Percentiles rank a stretch among this genome's conserved stretches.
These are phyloP conservation scores for Platanus orientalis DNA, from an alignment of 164 flowering plant species.

Conservation along the genomic window DNA sequence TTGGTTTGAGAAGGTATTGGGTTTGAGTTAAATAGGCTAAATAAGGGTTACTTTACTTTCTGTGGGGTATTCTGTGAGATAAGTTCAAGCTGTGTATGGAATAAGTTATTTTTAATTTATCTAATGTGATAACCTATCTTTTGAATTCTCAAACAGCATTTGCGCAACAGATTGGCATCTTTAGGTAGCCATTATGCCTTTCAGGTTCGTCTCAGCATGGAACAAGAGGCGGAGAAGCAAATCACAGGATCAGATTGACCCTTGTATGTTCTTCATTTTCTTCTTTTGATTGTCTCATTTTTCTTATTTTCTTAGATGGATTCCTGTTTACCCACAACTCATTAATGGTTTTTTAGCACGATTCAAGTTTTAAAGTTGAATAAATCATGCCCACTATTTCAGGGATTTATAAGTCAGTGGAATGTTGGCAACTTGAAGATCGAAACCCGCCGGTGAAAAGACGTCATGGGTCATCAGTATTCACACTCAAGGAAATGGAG, in stretches of 20 bases:
- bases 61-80: neutral
- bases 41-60: neutral
- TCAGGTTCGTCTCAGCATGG: slow-evolving; percentile 73
- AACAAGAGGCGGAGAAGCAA: slow-evolving; percentile 73
- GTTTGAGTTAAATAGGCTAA: neutral
- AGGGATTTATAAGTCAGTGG: slow-evolving; percentile 63
- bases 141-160: neutral
- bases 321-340: neutral
- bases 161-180: neutral
- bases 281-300: neutral
- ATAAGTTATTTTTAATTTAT: slow-evolving; percentile 2
- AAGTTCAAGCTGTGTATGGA: neutral
- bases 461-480: slow-evolving; percentile 55
- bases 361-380: neutral
- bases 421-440: slow-evolving; percentile 54
- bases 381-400: slow-evolving; percentile 6
- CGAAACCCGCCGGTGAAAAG: slow-evolving; percentile 38
- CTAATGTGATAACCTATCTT: slow-evolving; percentile 3
- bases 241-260: slow-evolving; percentile 54
- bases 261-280: slow-evolving; percentile 43
- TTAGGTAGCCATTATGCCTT: slow-evolving; percentile 39
- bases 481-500: slow-evolving; percentile 73
- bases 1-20: neutral
- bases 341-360: neutral
- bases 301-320: neutral